phyloP scores from a whole-genome alignment of 306 rosid genomes.

The Cucumis sativus region Cucumber_9930_V3 NC_026659.2:27485001-27485500 shows the following conservation, averaged over 20 bases:
- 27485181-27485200: slow-evolving; percentile 50
- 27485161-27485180: slow-evolving; percentile 47
- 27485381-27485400: slow-evolving; percentile 42
- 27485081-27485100: slow-evolving; percentile 50
- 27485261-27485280: slow-evolving; percentile 58
- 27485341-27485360: slow-evolving; percentile 61
- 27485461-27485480: slow-evolving; percentile 61
- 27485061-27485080: slow-evolving; percentile 44
- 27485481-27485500: slow-evolving; percentile 68
- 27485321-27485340: slow-evolving; percentile 55
- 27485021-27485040: slow-evolving; percentile 49
- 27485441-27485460: slow-evolving; percentile 62
- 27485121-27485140: slow-evolving; percentile 44
- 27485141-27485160: slow-evolving; percentile 30
- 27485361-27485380: slow-evolving; percentile 34
- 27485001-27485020: slow-evolving; percentile 59
- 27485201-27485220: slow-evolving; percentile 64
- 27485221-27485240: slow-evolving; percentile 64
- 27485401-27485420: slow-evolving; percentile 38
- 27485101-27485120: slow-evolving; percentile 37
- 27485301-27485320: slow-evolving; percentile 37
- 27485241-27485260: slow-evolving; percentile 62
- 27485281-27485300: slow-evolving; percentile 80
- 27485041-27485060: slow-evolving; percentile 55
- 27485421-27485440: slow-evolving; percentile 27